Percentiles rank a stretch among this genome's conserved stretches.
Evolutionary conservation across 768 basidiomycete genomes (phyloP).

Genomic region (Atractiella rhizophila): DNA sequence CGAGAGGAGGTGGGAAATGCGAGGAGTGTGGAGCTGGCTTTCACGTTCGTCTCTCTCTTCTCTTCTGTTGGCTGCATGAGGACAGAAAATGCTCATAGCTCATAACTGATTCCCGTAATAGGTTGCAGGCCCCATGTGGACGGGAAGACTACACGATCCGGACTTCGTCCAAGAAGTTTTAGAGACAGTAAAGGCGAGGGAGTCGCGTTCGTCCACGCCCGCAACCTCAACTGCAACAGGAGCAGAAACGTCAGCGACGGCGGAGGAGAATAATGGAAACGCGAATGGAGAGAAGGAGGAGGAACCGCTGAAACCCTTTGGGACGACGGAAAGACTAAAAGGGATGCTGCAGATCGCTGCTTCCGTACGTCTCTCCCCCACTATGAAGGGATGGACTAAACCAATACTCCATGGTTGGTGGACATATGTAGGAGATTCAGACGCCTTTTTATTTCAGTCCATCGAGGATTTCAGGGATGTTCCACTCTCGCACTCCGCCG

Average conservation of each 20-base stretch:
- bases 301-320: conserved; percentile 43
- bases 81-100: not conserved
- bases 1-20: conserved; percentile 35
- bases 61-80: not conserved
- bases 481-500: conserved; percentile 55
- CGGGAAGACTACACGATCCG: conserved; percentile 53
- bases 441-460: conserved; percentile 74
- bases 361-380: too few species aligned
- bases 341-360: conserved; percentile 84
- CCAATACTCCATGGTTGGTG: too few species aligned
- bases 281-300: too few species aligned
- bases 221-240: too few species aligned
- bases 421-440: conserved; percentile 35
- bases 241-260: too few species aligned
- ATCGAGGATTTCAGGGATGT: conserved; percentile 45
- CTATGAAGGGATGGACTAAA: too few species aligned
- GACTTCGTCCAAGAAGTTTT: conserved; percentile 52
- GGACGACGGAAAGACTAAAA: conserved; percentile 60
- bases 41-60: conserved; percentile 33
- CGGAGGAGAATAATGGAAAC: too few species aligned
- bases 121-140: conserved; percentile 95
- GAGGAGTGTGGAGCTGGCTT: conserved; percentile 52
- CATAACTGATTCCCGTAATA: conserved; percentile 18
- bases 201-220: too few species aligned
- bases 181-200: conserved; percentile 29